These are phyloP conservation scores for Camellia sinensis DNA, from an alignment of 148 eudicot species.

Conservation along the genomic window DNA sequence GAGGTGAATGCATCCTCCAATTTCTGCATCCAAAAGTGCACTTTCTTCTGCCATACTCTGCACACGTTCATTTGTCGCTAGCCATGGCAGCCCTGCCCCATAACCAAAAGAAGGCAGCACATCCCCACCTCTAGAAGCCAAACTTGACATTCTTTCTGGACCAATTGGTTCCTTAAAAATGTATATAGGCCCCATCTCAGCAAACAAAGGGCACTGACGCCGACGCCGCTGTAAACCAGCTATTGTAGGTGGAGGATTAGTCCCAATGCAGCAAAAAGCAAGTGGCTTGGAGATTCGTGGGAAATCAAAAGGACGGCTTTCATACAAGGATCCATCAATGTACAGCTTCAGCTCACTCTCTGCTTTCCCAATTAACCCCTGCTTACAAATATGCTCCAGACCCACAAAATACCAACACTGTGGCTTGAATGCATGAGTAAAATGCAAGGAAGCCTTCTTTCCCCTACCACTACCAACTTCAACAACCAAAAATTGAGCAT, in stretches of 20 bases:
- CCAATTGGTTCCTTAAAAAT: slow-evolving; percentile 94
- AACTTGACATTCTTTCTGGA: slow-evolving; percentile 80
- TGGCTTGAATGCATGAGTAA: slow-evolving; percentile 97
- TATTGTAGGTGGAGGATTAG: slow-evolving; percentile 96
- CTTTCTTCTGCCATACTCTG: slow-evolving; percentile 74
- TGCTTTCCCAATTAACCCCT: slow-evolving; percentile 87
- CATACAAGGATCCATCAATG: slow-evolving; percentile 88
- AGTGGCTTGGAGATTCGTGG: slow-evolving; percentile 93
- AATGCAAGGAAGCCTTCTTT: slow-evolving; percentile 91
- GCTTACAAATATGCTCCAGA: slow-evolving; percentile 90
- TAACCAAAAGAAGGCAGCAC: slow-evolving; percentile 84
- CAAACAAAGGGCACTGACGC: slow-evolving; percentile 97
- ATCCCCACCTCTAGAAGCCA: slow-evolving; percentile 98
- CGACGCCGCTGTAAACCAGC: slow-evolving; percentile 99
- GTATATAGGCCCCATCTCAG: slow-evolving; percentile 98
- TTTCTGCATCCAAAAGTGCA: slow-evolving; percentile 75
- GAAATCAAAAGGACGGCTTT: slow-evolving; percentile 88
- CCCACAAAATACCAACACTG: slow-evolving; percentile 98
- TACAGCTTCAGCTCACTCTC: slow-evolving; percentile 92
- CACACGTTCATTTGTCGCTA: slow-evolving; percentile 76
- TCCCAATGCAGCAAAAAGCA: slow-evolving; percentile 96
- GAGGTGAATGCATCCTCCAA: slow-evolving; percentile 80
- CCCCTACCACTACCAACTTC: slow-evolving; percentile 93
- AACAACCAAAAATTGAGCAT: slow-evolving; percentile 98
- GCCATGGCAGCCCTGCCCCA: slow-evolving; percentile 89